A percentile compares a stretch with the other conserved stretches of the same genome.
Evolutionary conservation across 2,329 filamentous ascomycete species (phyloP).

Genomic region (Colletotrichum sp.): DNA sequence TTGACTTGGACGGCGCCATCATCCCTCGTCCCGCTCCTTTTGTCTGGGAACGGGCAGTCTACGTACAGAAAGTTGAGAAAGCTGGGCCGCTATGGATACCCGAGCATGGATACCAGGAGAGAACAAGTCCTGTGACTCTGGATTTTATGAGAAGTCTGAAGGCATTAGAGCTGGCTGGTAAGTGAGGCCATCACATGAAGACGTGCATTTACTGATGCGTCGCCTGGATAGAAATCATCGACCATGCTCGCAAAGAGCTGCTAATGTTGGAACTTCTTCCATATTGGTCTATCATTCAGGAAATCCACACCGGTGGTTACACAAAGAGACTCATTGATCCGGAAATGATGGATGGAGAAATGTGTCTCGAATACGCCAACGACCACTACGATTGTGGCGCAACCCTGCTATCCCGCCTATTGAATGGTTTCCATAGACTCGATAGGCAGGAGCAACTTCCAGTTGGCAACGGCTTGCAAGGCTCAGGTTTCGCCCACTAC

Average conservation of each 20-base stretch:
- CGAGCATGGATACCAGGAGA: not conserved
- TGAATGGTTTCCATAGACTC: not conserved
- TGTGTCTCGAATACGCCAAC: not conserved
- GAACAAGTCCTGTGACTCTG: not conserved
- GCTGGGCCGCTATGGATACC: not conserved
- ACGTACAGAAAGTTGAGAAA: not conserved
- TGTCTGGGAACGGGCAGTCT: not conserved
- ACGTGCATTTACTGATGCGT: rapidly evolving
- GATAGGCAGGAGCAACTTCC: not conserved
- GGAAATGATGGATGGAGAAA: not conserved
- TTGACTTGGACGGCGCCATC: not conserved
- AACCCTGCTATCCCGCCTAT: not conserved
- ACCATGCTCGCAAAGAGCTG: not conserved
- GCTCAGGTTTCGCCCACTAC: not conserved
- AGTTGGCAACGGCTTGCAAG: not conserved
- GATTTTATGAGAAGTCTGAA: not conserved
- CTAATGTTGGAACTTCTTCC: not conserved
- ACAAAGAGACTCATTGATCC: not conserved
- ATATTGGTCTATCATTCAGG: not conserved
- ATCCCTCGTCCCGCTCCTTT: not conserved
- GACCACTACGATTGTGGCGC: not conserved
- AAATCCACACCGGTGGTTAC: not conserved
- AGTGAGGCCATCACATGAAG: not conserved
- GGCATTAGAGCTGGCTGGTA: not conserved
- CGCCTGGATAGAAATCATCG: not conserved